A percentile compares a stretch with the other conserved stretches of the same genome.
Conservation (phyloP, 2,329 filamentous ascomycete genomes). For the Nannizziopsis arthrosporioides region DNA sequence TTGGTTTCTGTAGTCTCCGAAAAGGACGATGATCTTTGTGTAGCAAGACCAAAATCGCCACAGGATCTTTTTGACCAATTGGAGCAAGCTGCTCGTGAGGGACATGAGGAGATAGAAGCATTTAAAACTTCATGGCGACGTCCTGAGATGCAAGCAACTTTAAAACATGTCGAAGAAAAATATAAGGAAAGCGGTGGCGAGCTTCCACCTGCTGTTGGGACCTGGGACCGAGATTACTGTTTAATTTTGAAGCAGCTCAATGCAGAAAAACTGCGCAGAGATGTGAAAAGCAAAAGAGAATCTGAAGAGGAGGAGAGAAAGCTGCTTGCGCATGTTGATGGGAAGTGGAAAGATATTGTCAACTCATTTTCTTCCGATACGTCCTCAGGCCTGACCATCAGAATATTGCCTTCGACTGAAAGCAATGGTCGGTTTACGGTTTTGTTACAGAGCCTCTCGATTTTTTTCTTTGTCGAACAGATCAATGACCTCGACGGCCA, state of each 20-base stretch:
- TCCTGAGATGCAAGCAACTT: slow-evolving; percentile 31
- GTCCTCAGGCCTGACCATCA: slow-evolving; percentile 23
- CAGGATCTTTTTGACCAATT: slow-evolving; percentile 27
- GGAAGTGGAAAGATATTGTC: slow-evolving; percentile 26
- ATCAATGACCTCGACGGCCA: slow-evolving; percentile 14
- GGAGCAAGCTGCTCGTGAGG: slow-evolving; percentile 25
- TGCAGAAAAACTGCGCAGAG: slow-evolving; percentile 21
- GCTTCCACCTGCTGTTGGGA: slow-evolving; percentile 26
- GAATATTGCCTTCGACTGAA: slow-evolving; percentile 18
- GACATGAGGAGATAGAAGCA: slow-evolving; percentile 27
- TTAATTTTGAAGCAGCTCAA: slow-evolving; percentile 24
- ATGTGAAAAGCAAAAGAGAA: slow-evolving; percentile 19
- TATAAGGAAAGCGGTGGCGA: slow-evolving; percentile 29
- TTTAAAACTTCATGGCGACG: slow-evolving; percentile 33
- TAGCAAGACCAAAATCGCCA: slow-evolving; percentile 24
- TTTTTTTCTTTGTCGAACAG: slow-evolving; percentile 26
- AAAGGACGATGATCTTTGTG: slow-evolving; percentile 12
- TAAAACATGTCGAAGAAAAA: slow-evolving; percentile 27
- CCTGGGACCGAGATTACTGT: slow-evolving; percentile 34
- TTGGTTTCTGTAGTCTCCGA: slow-evolving; percentile 29
- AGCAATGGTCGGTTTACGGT: slow-evolving; percentile 19
- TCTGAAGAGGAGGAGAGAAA: slow-evolving; percentile 24
- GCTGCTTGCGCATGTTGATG: slow-evolving; percentile 21
- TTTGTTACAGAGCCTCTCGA: slow-evolving; percentile 25
- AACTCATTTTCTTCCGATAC: slow-evolving; percentile 23